Conservation (phyloP, 306 rosid genomes). For the Corylus avellana region DNA sequence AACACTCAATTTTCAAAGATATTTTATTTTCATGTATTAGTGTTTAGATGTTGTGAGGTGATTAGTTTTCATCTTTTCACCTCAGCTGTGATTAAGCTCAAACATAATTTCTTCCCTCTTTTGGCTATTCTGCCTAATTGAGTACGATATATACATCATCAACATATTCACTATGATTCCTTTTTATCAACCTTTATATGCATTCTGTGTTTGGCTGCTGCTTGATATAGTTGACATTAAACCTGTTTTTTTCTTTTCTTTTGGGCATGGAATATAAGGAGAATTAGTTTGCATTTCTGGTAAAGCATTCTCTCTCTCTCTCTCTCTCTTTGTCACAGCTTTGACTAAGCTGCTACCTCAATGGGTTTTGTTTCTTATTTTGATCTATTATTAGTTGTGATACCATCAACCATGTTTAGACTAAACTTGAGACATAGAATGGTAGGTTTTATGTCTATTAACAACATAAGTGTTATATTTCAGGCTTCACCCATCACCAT, state of each 20-base stretch:
- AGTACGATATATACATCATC: neutral
- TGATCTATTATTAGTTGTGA: constrained; percentile 1
- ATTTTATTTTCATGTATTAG: neutral
- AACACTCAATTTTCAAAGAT: constrained; percentile 15
- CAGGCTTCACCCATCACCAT: constrained; percentile 68
- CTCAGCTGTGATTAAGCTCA: neutral
- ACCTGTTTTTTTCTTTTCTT: neutral
- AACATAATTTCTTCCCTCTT: neutral
- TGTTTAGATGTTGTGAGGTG: neutral
- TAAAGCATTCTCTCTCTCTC: too few relatives aligned
- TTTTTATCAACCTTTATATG: constrained; percentile 9
- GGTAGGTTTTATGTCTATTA: constrained; percentile 3
- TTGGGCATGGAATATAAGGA: neutral
- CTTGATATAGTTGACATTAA: constrained; percentile 3
- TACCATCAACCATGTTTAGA: constrained; percentile 7
- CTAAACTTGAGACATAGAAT: neutral
- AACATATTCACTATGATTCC: neutral
- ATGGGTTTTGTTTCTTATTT: neutral
- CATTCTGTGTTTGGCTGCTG: constrained; percentile 5
- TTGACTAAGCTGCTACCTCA: neutral
- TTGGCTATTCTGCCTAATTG: neutral
- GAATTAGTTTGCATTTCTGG: neutral
- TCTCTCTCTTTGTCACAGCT: neutral
- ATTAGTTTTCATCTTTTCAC: neutral
- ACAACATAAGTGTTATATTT: constrained; percentile 20